Base-by-base conservation (phyloP, 2,329 filamentous ascomycete genomes). In the Tolypocladium paradoxum region DNA sequence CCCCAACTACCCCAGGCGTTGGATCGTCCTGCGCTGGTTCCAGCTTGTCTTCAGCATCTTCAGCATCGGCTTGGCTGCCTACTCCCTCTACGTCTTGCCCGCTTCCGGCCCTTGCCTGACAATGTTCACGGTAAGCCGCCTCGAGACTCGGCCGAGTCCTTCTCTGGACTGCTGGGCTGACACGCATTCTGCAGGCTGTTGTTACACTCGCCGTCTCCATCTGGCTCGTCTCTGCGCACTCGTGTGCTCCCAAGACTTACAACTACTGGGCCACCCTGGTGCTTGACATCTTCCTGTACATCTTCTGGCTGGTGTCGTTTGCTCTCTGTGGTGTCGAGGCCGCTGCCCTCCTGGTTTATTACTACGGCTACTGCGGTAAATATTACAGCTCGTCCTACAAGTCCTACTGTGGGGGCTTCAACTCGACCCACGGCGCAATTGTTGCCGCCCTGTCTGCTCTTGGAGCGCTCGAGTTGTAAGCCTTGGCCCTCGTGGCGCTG, bases 231-330 rank as follows among this genome's bases (percentile, higher is more conserved):
- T 64, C 74, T 18, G 70, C 74, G n/a, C 66, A 71, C 43, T 69
- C 66, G 37, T 68, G 66, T 24, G 61, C 65, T 0, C 68, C 71
- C n/a, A 62, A 63, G 2, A 59, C 69, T 22, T 79, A 76, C 64
- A 82, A 81, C 63, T 76, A 76, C 64, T 80, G 76, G 73, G 74
- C 75, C 29, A 68, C 77, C 8, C 63, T 82, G 4, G 68, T 67
- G 24, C 66, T 82, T 37, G 78, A 82, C 56, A 70, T 76, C 22
- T 70, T 76, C 53, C 70, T 77, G 33, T 61, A 76, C 51, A 55
- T 82, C 53, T 76, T 82, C 63, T 83, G 78, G 79, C 65, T 78
- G 36, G 58, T 66, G 50, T 68, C 71, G 1, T 73, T 76, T 40
- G 71, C 69, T 14, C 57, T 74, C 18, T 61, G 73, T 11, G 73